Evolutionary conservation across 306 rosid genomes (phyloP), one percentile per base, ranked within the genome.

Genomic region (Cercis canadensis): DNA sequence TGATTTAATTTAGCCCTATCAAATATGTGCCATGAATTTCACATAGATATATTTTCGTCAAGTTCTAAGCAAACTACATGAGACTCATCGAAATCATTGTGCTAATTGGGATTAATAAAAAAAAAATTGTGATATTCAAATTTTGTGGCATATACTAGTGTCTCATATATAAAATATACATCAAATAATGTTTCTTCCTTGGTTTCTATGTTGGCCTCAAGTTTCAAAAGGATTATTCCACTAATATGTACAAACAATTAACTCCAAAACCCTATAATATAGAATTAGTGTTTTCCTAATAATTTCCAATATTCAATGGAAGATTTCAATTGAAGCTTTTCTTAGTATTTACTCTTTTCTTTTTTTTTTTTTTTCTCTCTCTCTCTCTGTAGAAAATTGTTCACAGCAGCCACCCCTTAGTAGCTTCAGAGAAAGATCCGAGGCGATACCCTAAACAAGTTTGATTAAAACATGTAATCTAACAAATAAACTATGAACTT

Each of bases 381-480:
- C 51, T 14, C 11, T 73, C 5, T 41, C 29, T 33, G 40, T 15
- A 18, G 37, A 19, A 37, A 59, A 41, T 49, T 50, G 13, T 69
- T 44, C 50, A 40, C 65, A 15, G 14, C 69, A 53, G 14, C 50
- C 36, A 64, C 76, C 9, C 0, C 43, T 71, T 45, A 41, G 24
- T 41, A 31, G 57, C 59, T 75, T 83, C 69, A 36, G 11, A 64
- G 55, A 55, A 81, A 75, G 72, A 81, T 83, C 50, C 80, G 29
- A 19, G 60, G 53, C 71, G 69, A 71, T 73, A n/a, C 68, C 77
- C 43, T 40, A 57, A 79, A 68, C 60, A 29, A 72, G 46, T 54
- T 71, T n/a, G n/a, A n/a, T n/a, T n/a, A n/a, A n/a, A n/a, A n/a
- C n/a, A n/a, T n/a, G n/a, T n/a, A n/a, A n/a, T n/a, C 79, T 33